phyloP scores from a whole-genome alignment of 1,284 basidiomycete species.

The Ustilago nuda region DNA sequence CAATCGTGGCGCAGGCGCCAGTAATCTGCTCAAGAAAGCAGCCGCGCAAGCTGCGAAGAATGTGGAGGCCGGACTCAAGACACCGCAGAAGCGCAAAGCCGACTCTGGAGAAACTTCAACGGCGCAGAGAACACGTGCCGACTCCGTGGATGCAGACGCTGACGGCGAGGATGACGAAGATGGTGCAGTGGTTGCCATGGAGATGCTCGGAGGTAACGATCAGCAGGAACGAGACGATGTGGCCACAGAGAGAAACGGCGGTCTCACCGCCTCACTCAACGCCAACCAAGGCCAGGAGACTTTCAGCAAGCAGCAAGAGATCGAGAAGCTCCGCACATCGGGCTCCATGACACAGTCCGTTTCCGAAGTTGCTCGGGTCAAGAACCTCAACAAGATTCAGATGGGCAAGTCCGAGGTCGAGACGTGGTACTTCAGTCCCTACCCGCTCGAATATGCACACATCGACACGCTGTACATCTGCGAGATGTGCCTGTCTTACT shows the following conservation, averaged over 20 bases:
- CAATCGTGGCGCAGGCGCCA: conserved; percentile 36
- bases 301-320: conserved; percentile 95
- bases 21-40: conserved; percentile 79
- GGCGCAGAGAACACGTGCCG: conserved; percentile 38
- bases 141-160: conserved; percentile 71
- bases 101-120: conserved; percentile 73
- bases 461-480: conserved; percentile 95
- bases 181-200: conserved; percentile 71
- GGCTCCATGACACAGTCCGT: conserved; percentile 99
- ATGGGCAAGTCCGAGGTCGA: conserved; percentile 97
- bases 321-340: conserved; percentile 95
- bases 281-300: conserved; percentile 70
- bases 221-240: conserved; percentile 58
- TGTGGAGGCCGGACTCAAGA: conserved; percentile 70
- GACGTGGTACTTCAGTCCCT: conserved; percentile 99
- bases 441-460: conserved; percentile 97
- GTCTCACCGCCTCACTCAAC: conserved; percentile 72
- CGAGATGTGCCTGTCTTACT: conserved; percentile 83
- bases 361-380: conserved; percentile 95
- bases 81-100: conserved; percentile 77
- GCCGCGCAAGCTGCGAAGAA: conserved; percentile 76
- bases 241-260: conserved; percentile 48
- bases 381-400: conserved; percentile 95
- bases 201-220: conserved; percentile 70
- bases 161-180: conserved; percentile 71